Evolutionary conservation across 805 yeast species (phyloP), one percentile per base, ranked within the genome.

Genomic region (Clavispora vitiphila): DNA sequence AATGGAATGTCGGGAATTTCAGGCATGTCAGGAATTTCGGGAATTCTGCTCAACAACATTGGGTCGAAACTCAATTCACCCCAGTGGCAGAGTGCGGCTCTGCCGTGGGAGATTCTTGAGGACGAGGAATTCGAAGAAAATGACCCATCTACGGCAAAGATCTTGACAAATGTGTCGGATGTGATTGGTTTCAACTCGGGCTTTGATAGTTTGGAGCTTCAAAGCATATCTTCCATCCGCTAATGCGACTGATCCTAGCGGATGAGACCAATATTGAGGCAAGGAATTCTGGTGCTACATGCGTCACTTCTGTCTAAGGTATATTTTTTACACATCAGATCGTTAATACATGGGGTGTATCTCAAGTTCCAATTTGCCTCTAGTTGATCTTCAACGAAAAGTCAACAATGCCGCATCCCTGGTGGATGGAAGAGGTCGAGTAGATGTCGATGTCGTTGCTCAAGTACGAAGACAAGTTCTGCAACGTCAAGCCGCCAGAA

Each of bases 361-460:
- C 10, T 22, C 2, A 6, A 24, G n/a, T 24, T 11, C n/a, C 4
- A 24, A 24, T 10, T 2, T 26, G 8, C 16, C 2, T 29, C 20
- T 29, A 29, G 41, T 60, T 51, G 34, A 88, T 81, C 61, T 90
- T 90, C 60, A 90, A 72, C 22, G 95, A 84, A 61, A 83, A 90
- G 59, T 90, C 98, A 46, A 90, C 74, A 23, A 85, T 76, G 0
- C 81, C 78, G 8, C 82, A 74, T n/a, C 97, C 97, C 65, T 90
- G 98, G 60, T 90, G 98, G 44, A 91, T 82, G 14, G 89, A 79
- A 15, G 95, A 83, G 1, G 98, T 91, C 27, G 95, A 83, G 69
- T 89, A 91, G 49, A 90, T 81, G 54, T 90, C 98, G 45, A 90
- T 81, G 44, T 84, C 87, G 44, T 84, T 76, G 52, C 89, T 80